These are phyloP conservation scores for Euclidium syriacum DNA, from an alignment of 345 rosid species.

Conservation along the genomic window DNA sequence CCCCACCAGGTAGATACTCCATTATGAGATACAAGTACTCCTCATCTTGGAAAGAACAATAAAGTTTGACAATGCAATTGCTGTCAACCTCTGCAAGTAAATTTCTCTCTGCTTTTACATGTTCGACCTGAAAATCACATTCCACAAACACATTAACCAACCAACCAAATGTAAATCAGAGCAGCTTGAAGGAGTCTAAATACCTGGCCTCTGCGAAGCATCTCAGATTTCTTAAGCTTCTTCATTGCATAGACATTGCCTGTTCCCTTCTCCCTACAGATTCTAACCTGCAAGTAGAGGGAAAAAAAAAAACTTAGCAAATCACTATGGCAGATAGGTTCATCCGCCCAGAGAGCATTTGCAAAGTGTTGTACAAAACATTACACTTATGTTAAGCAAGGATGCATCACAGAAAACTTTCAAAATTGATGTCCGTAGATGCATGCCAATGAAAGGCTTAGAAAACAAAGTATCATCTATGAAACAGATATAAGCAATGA, in stretches of 20 bases:
- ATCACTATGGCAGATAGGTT: neutral
- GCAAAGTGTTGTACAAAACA: neutral
- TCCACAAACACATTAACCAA: slow-evolving; percentile 19
- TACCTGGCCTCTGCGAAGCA: slow-evolving; percentile 99
- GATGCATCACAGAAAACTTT: neutral
- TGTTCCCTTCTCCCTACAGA: slow-evolving; percentile 85
- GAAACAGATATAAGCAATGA: neutral
- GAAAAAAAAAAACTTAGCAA: neutral
- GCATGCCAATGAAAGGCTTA: neutral
- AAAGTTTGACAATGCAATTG: slow-evolving; percentile 89
- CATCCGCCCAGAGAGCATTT: neutral
- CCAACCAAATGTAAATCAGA: neutral
- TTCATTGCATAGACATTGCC: slow-evolving; percentile 97
- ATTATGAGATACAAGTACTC: slow-evolving; percentile 87
- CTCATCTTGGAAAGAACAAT: slow-evolving; percentile 97
- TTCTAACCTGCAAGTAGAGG: slow-evolving; percentile 58
- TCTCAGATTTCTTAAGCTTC: slow-evolving; percentile 95
- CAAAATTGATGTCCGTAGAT: neutral
- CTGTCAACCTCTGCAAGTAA: slow-evolving; percentile 98
- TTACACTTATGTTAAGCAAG: neutral
- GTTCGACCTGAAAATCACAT: slow-evolving; percentile 69
- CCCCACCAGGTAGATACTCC: slow-evolving; percentile 99
- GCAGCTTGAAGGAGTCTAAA: neutral
- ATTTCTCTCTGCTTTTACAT: slow-evolving; percentile 97
- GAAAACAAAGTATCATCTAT: neutral